phyloP scores from a whole-genome alignment of 2,329 filamentous ascomycete species.

The Penicillium hesseltinei region DNA sequence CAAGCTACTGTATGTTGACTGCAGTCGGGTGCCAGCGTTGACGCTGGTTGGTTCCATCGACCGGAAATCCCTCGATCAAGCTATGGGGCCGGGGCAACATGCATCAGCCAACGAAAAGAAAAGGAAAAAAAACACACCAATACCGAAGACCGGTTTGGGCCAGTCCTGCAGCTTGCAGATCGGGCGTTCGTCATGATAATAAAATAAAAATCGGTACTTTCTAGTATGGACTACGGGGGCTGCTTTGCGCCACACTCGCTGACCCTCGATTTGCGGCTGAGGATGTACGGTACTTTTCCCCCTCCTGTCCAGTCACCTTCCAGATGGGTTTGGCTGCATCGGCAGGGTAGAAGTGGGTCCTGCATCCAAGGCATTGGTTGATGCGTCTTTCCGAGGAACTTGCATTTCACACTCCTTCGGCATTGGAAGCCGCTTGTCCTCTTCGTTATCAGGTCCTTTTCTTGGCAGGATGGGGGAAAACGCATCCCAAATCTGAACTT shows the following conservation, averaged over 20 bases:
- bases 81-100: constrained; percentile 5
- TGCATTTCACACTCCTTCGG: neutral
- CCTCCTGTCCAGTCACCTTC: neutral
- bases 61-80: neutral
- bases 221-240: constrained; percentile 12
- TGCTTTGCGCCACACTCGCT: constrained; percentile 16
- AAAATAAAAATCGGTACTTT: constrained; percentile 3
- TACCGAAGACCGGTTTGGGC: neutral
- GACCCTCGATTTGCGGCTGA: constrained; percentile 14
- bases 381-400: neutral
- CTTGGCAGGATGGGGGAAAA: neutral
- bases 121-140: constrained; percentile 9
- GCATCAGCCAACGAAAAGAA: constrained; percentile 5
- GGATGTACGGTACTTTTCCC: constrained; percentile 10
- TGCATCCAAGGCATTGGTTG: neutral
- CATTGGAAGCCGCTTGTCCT: neutral
- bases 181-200: constrained; percentile 1
- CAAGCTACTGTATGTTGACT: constrained; percentile 11
- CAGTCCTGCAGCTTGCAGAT: constrained; percentile 4
- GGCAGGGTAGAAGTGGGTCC: neutral
- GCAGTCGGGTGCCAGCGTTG: neutral
- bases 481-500: neutral
- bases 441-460: neutral
- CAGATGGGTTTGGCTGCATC: constrained; percentile 1
- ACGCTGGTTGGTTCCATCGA: constrained; percentile 3